Evolutionary conservation across 257 asterid genomes (phyloP).

Genomic region (Striga asiatica): DNA sequence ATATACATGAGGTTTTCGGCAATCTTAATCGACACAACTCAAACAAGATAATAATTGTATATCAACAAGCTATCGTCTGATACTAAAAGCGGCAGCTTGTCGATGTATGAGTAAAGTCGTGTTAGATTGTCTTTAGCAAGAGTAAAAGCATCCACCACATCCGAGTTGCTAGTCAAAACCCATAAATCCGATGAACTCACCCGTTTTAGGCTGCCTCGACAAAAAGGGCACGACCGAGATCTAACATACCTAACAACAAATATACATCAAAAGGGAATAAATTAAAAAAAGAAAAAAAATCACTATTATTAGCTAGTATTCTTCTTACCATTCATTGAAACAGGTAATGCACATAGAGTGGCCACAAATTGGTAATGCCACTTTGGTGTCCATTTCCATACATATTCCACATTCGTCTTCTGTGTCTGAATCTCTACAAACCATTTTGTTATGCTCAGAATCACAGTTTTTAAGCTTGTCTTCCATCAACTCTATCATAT

Average conservation of each 20-base stretch:
- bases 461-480: conserved; percentile 16
- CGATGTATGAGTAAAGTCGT: conserved; percentile 39
- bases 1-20: conserved; percentile 4
- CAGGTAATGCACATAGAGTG: conserved; percentile 51
- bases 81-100: conserved; percentile 32
- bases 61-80: conserved; percentile 29
- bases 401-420: conserved; percentile 73
- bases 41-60: conserved; percentile 46
- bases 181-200: conserved; percentile 42
- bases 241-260: conserved; percentile 24
- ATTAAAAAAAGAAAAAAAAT: neutral
- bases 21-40: neutral
- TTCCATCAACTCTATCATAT: conserved; percentile 27
- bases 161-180: conserved; percentile 35
- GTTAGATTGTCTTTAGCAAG: conserved; percentile 43
- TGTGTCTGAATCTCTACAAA: conserved; percentile 15
- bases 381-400: conserved; percentile 40
- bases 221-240: conserved; percentile 51
- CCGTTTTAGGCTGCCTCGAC: conserved; percentile 48
- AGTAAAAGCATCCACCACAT: conserved; percentile 33
- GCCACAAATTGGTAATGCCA: conserved; percentile 53
- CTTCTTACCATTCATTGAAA: conserved; percentile 39
- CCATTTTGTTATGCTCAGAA: conserved; percentile 12
- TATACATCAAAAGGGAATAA: too few relatives aligned
- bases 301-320: neutral